Base-by-base conservation (phyloP, 2,329 filamentous ascomycete genomes). In the Aspergillus sp. region DNA sequence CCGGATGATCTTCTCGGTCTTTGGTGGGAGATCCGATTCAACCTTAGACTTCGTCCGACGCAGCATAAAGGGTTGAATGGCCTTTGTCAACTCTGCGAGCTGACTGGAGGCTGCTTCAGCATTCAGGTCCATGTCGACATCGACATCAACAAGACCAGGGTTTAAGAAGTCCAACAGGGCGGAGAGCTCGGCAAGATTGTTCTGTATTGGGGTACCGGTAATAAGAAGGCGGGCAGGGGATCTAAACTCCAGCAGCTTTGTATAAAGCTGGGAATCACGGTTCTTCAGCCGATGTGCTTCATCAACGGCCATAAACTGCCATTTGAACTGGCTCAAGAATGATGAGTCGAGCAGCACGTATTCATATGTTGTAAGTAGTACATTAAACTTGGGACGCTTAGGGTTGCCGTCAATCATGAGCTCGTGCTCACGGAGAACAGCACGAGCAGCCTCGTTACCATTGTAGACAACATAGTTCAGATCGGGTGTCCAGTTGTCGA, bases 211-310 rank as follows among this genome's bases (percentile, higher is more conserved):
- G 1, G 93, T 98, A 45, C 93, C 93, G 0, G 93, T 98, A 57
- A 98, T 98, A 46, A 98, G 76, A 31, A 98, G 78, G 51, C 90
- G 86, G 69, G 88, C 89, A 6, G 90, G 90, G 9, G 91, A 81
- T 56, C 86, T 89, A 66, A 97, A 96, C 57, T 86, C 85, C 53
- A 88, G 78, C 10, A 98, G 75, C 59, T 87, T 90, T 48, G 82
- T 75, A 64, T 98, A 98, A 1, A 98, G 75, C 63, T 96, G 90
- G 4, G 93, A 95, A 47, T 97, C 91, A 49, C 88, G 82, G 60
- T 98, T 98, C 73, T 98, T 98, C 52, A 98, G 72, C 42, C 94
- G 87, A 70, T 98, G 93, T 28, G 93, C 93, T 71, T 98, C 93
- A 56, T 98, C 93, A 36, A 98, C 89, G 32, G 88, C 90, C 63